These are phyloP conservation scores for Ustilago hordei DNA, from an alignment of 1,284 basidiomycete species.

Conservation along the genomic window DNA sequence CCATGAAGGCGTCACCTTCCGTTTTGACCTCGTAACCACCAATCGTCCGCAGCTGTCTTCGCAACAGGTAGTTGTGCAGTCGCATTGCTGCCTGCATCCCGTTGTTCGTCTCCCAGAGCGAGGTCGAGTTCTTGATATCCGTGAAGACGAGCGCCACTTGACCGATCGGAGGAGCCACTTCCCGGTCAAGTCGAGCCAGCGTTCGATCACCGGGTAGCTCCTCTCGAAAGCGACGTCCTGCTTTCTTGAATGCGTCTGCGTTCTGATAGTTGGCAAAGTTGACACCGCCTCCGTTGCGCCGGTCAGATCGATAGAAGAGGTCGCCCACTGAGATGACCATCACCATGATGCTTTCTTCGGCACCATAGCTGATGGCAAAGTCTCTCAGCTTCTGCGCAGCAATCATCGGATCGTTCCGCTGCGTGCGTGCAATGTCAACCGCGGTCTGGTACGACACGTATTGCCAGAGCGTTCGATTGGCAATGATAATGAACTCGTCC, in stretches of 20 bases:
- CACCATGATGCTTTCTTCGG: slow-evolving; percentile 93
- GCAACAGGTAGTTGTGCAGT: slow-evolving; percentile 87
- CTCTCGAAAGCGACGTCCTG: slow-evolving; percentile 49
- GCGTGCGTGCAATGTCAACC: slow-evolving; percentile 92
- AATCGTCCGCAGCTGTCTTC: slow-evolving; percentile 87
- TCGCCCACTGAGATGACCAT: slow-evolving; percentile 92
- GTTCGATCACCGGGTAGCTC: slow-evolving; percentile 67
- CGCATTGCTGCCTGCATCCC: slow-evolving; percentile 97
- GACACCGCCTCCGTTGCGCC: slow-evolving; percentile 30
- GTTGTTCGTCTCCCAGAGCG: slow-evolving; percentile 95
- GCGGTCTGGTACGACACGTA: slow-evolving; percentile 94
- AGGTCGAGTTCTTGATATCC: slow-evolving; percentile 96
- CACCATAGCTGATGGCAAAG: slow-evolving; percentile 96
- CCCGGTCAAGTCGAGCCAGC: slow-evolving; percentile 77
- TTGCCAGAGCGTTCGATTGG: slow-evolving; percentile 93
- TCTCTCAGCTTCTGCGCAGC: slow-evolving; percentile 97
- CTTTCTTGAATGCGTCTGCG: slow-evolving; percentile 59
- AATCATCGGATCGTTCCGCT: slow-evolving; percentile 88
- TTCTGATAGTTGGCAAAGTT: slow-evolving; percentile 38
- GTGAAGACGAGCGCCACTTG: slow-evolving; percentile 96
- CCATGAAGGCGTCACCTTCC: slow-evolving; percentile 99
- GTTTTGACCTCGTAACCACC: slow-evolving; percentile 99
- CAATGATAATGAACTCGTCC: slow-evolving; percentile 97
- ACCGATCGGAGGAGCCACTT: slow-evolving; percentile 88
- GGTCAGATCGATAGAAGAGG: slow-evolving; percentile 75